Percentiles rank a stretch among this genome's conserved stretches.
Evolutionary conservation across 179 eudicot genomes (phyloP).

Genomic region (Patellifolia procumbens): DNA sequence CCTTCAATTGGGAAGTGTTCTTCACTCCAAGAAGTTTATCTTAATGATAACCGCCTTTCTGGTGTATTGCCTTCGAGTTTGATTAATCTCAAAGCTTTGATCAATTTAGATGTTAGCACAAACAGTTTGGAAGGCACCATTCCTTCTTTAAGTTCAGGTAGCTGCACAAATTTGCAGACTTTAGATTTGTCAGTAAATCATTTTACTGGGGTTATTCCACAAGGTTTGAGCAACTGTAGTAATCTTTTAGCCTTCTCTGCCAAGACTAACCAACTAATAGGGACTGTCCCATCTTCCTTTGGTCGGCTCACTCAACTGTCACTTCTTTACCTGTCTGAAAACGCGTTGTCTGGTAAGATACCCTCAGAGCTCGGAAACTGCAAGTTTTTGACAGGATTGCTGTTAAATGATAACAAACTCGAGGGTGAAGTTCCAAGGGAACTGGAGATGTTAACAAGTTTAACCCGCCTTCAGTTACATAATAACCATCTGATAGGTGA

Average conservation of each 20-base stretch:
- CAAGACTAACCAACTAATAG: slow-evolving; percentile 50
- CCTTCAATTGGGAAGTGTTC: slow-evolving; percentile 33
- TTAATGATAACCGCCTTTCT: slow-evolving; percentile 20
- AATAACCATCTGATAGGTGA: slow-evolving; percentile 58
- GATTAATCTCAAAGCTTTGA: slow-evolving; percentile 20
- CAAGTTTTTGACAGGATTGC: slow-evolving; percentile 44
- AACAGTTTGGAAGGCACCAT: slow-evolving; percentile 30
- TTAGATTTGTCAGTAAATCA: slow-evolving; percentile 54
- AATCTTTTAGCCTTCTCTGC: slow-evolving; percentile 44
- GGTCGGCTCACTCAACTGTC: slow-evolving; percentile 53
- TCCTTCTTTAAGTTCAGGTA: slow-evolving; percentile 30
- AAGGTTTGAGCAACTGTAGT: slow-evolving; percentile 59
- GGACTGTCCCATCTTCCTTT: slow-evolving; percentile 64
- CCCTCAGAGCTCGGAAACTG: slow-evolving; percentile 83
- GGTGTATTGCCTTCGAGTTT: slow-evolving; percentile 32
- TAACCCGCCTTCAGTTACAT: slow-evolving; percentile 43
- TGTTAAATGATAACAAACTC: slow-evolving; percentile 50
- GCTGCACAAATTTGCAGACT: slow-evolving; percentile 41
- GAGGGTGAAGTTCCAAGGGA: slow-evolving; percentile 68
- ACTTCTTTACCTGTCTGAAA: slow-evolving; percentile 49
- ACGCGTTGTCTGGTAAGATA: slow-evolving; percentile 59
- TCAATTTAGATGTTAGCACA: not conserved
- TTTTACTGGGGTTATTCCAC: slow-evolving; percentile 58
- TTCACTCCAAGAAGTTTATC: slow-evolving; percentile 10
- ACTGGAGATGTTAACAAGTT: slow-evolving; percentile 44